Evolutionary conservation across 1,284 basidiomycete genomes (phyloP).

Genomic region (Limonomyces culmigenus): DNA sequence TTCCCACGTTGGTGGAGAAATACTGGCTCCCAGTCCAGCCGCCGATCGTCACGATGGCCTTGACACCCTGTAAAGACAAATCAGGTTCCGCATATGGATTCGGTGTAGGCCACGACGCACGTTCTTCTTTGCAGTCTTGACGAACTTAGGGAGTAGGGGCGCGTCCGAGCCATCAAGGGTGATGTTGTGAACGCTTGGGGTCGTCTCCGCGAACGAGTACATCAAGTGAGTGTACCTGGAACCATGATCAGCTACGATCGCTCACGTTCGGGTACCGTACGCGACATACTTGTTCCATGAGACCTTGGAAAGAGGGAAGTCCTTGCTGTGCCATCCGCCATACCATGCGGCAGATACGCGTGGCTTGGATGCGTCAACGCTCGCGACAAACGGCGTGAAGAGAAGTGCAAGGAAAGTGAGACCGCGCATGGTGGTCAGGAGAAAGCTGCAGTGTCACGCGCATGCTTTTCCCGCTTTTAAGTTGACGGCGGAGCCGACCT

Average conservation of each 20-base stretch:
- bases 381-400: not conserved
- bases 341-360: slow-evolving; percentile 23
- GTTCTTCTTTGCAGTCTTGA: slow-evolving; percentile 27
- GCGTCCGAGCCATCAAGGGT: slow-evolving; percentile 22
- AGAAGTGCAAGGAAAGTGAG: too few species aligned
- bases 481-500: too few species aligned
- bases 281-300: slow-evolving; percentile 28
- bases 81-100: not conserved
- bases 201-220: too few species aligned
- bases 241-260: slow-evolving; percentile 1
- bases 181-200: slow-evolving; percentile 9
- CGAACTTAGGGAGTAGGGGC: slow-evolving; percentile 27
- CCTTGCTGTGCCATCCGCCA: slow-evolving; percentile 24
- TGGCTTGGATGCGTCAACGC: not conserved
- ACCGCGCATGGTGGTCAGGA: too few species aligned
- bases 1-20: slow-evolving; percentile 64
- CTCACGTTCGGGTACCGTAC: slow-evolving; percentile 1
- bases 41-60: slow-evolving; percentile 70
- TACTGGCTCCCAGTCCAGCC: slow-evolving; percentile 73
- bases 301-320: slow-evolving; percentile 23
- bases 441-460: too few species aligned
- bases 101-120: slow-evolving; percentile 13
- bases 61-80: slow-evolving; percentile 28
- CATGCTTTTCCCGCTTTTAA: too few species aligned
- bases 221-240: too few species aligned